Percentiles rank a stretch among this genome's conserved stretches.
phyloP scores from a whole-genome alignment of 192 early-diverging fungal species.

The Linnemannia elongata region DNA sequence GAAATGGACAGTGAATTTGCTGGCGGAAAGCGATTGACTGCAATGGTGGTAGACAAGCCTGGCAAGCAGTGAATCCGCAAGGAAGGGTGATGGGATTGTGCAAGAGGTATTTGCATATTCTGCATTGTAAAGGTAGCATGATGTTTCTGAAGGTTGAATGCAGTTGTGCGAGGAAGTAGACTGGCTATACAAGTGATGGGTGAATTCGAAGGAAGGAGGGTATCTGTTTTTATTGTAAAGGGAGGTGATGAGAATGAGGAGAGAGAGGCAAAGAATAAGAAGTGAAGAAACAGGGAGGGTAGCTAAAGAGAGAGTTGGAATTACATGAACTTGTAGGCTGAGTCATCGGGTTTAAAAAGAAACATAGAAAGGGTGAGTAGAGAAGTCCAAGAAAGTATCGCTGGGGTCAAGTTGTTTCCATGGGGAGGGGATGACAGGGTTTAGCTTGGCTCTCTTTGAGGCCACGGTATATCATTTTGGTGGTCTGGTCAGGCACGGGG shows the following conservation, averaged over 20 bases:
- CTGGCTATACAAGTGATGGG: not conserved
- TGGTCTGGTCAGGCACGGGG: no score
- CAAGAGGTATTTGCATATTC: constrained; percentile 46
- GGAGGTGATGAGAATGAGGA: constrained; percentile 4
- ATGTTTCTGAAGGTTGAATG: not conserved
- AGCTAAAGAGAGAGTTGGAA: not conserved
- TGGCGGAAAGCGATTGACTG: constrained; percentile 44
- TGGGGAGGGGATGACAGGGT: not conserved
- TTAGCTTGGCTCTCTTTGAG: no score
- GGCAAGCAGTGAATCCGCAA: constrained; percentile 61
- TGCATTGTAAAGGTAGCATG: constrained; percentile 43
- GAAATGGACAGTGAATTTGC: constrained; percentile 39
- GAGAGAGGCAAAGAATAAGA: constrained; percentile 11
- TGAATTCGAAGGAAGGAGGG: not conserved
- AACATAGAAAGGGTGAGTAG: not conserved
- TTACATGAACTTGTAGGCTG: not conserved
- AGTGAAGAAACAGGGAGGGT: not conserved
- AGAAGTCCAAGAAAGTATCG: not conserved
- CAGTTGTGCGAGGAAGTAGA: not conserved
- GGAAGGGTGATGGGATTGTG: constrained; percentile 57
- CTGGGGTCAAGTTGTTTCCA: not conserved
- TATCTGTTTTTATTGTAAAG: not conserved
- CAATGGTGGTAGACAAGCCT: constrained; percentile 31
- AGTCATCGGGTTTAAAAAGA: not conserved
- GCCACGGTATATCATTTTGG: no score